Evolutionary conservation across 2,329 filamentous ascomycete species (phyloP).

Genomic region (Pseudogymnoascus sp.): DNA sequence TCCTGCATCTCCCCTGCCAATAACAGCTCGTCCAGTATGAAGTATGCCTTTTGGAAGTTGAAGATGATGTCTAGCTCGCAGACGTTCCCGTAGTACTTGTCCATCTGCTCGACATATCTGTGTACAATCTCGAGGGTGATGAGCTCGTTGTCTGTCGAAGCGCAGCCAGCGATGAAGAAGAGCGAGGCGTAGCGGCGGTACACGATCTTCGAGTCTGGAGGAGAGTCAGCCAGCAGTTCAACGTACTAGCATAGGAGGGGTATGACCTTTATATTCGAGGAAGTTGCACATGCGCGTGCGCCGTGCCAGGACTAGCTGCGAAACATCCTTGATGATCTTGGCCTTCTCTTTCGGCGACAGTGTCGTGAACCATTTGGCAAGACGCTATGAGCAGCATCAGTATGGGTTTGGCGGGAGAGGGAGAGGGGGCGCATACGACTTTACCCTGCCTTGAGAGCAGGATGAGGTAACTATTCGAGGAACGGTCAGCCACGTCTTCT

Average conservation of each 20-base stretch:
- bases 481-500: slow-evolving; percentile 3
- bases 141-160: slow-evolving; percentile 95
- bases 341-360: slow-evolving; percentile 96
- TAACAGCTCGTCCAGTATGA: slow-evolving; percentile 93
- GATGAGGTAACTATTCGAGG: slow-evolving; percentile 72
- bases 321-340: slow-evolving; percentile 99
- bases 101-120: slow-evolving; percentile 99
- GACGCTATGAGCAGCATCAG: slow-evolving; percentile 52
- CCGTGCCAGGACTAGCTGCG: slow-evolving; percentile 89
- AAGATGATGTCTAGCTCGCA: slow-evolving; percentile 99
- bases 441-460: slow-evolving; percentile 97
- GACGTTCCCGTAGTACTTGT: slow-evolving; percentile 99
- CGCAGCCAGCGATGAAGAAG: slow-evolving; percentile 97
- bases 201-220: slow-evolving; percentile 71
- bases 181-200: slow-evolving; percentile 97
- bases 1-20: slow-evolving; percentile 96
- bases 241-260: neutral
- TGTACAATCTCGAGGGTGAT: slow-evolving; percentile 98
- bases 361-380: slow-evolving; percentile 99
- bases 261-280: slow-evolving; percentile 90
- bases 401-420: slow-evolving; percentile 14
- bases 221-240: neutral
- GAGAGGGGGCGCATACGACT: slow-evolving; percentile 64
- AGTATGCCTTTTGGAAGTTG: slow-evolving; percentile 99
- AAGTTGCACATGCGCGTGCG: slow-evolving; percentile 99